Conservation (phyloP, 129 eudicot species). For the Chrysanthemum seticuspe region DNA sequence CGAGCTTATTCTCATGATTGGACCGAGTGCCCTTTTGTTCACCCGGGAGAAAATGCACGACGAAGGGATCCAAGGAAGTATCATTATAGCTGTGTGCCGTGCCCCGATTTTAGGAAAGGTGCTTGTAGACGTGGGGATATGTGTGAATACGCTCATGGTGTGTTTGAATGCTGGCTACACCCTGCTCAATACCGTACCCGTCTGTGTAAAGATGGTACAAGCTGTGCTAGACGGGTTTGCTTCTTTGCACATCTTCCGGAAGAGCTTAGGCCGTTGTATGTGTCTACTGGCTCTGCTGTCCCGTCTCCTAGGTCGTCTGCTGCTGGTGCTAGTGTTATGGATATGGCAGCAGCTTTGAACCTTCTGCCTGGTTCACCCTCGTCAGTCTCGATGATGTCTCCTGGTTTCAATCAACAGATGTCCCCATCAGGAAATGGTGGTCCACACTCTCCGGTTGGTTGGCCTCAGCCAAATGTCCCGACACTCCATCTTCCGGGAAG, state of each 20-base stretch:
- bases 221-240: slow-evolving; percentile 79
- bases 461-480: slow-evolving; percentile 92
- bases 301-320: slow-evolving; percentile 78
- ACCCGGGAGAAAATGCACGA: slow-evolving; percentile 90
- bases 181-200: slow-evolving; percentile 91
- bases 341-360: slow-evolving; percentile 84
- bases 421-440: slow-evolving; percentile 57
- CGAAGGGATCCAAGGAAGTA: slow-evolving; percentile 83
- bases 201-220: slow-evolving; percentile 76
- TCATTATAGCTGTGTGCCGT: slow-evolving; percentile 91
- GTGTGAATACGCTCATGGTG: slow-evolving; percentile 96
- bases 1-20: slow-evolving; percentile 92
- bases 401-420: slow-evolving; percentile 70
- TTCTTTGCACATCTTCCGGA: slow-evolving; percentile 78
- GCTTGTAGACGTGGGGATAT: slow-evolving; percentile 88
- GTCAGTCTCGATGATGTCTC: slow-evolving; percentile 66
- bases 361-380: slow-evolving; percentile 92
- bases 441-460: slow-evolving; percentile 48
- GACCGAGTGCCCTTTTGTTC: slow-evolving; percentile 96
- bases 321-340: slow-evolving; percentile 64
- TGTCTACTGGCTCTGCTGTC: slow-evolving; percentile 87
- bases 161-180: slow-evolving; percentile 95
- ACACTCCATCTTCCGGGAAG: slow-evolving; percentile 87
- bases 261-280: slow-evolving; percentile 78
- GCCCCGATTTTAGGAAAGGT: slow-evolving; percentile 86